Conservation (phyloP, 2,329 filamentous ascomycete genomes). For the Pezicula radicicola region DNA sequence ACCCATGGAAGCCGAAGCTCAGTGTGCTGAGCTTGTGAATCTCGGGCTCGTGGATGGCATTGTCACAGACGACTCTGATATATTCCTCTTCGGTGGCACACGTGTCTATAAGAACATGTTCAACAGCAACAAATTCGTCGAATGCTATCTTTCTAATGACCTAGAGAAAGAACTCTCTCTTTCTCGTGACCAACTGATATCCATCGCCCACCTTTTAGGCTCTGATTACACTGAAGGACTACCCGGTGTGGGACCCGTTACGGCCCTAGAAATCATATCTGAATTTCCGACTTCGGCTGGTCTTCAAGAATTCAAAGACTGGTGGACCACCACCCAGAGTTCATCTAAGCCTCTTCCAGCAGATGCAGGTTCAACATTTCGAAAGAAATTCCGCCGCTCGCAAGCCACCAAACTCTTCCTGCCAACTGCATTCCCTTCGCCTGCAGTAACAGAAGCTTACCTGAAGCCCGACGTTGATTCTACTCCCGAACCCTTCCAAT, state of each 20-base stretch:
- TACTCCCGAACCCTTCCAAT: slow-evolving; percentile 78
- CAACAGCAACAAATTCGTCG: slow-evolving; percentile 95
- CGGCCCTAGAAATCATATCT: slow-evolving; percentile 87
- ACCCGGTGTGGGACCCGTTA: slow-evolving; percentile 87
- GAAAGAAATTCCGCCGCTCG: slow-evolving; percentile 78
- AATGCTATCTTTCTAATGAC: slow-evolving; percentile 85
- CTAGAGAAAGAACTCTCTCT: slow-evolving; percentile 87
- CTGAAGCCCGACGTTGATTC: slow-evolving; percentile 80
- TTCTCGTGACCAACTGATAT: slow-evolving; percentile 81
- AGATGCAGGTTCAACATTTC: slow-evolving; percentile 56
- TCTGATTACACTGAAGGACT: slow-evolving; percentile 95
- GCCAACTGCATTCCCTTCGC: slow-evolving; percentile 73
- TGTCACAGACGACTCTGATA: slow-evolving; percentile 95
- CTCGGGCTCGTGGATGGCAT: slow-evolving; percentile 94
- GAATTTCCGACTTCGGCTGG: slow-evolving; percentile 66
- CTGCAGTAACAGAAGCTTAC: slow-evolving; percentile 79
- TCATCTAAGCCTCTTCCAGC: slow-evolving; percentile 42
- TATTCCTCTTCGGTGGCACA: slow-evolving; percentile 93
- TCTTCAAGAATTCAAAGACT: slow-evolving; percentile 76
- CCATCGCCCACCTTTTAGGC: slow-evolving; percentile 85
- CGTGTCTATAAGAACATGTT: slow-evolving; percentile 99
- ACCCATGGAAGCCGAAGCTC: slow-evolving; percentile 98
- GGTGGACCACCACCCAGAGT: slow-evolving; percentile 80
- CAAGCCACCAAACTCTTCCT: slow-evolving; percentile 86
- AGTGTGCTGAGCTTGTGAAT: slow-evolving; percentile 86